phyloP scores from a whole-genome alignment of 2,329 filamentous ascomycete species.

The Botryosphaeria dothidea region DNA sequence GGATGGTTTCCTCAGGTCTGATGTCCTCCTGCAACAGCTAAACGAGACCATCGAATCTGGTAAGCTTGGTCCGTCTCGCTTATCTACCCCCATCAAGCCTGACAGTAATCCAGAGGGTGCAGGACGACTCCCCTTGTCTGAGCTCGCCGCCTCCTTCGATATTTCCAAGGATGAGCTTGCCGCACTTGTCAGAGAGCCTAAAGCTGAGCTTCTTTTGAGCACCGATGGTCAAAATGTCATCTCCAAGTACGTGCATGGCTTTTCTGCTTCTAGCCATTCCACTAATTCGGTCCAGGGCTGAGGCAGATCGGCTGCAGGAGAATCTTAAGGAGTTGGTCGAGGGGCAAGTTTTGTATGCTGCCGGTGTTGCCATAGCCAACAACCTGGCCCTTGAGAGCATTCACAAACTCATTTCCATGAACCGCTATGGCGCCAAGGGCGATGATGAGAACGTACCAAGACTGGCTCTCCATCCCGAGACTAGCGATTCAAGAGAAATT shows the following conservation, averaged over 20 bases:
- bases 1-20: slow-evolving; percentile 30
- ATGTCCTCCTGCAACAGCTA: slow-evolving; percentile 26
- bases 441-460: not conserved
- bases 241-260: slow-evolving; percentile 22
- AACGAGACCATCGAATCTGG: slow-evolving; percentile 22
- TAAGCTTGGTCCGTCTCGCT: not conserved
- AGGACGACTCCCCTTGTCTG: not conserved
- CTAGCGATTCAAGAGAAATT: slow-evolving; percentile 1
- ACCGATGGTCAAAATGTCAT: slow-evolving; percentile 28
- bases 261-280: not conserved
- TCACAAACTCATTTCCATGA: slow-evolving; percentile 23
- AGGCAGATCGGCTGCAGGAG: not conserved
- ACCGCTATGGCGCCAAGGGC: not conserved
- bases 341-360: slow-evolving; percentile 3
- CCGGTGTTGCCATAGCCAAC: slow-evolving; percentile 21
- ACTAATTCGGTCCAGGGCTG: not conserved
- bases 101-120: not conserved
- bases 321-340: slow-evolving; percentile 5
- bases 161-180: slow-evolving; percentile 1
- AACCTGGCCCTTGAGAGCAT: slow-evolving; percentile 29
- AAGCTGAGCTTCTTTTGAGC: slow-evolving; percentile 26
- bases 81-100: not conserved
- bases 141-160: not conserved
- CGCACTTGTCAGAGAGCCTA: not conserved
- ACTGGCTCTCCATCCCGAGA: not conserved